Conservation (phyloP, 73 alveolate genomes). For the Paramecium primaurelia region DNA sequence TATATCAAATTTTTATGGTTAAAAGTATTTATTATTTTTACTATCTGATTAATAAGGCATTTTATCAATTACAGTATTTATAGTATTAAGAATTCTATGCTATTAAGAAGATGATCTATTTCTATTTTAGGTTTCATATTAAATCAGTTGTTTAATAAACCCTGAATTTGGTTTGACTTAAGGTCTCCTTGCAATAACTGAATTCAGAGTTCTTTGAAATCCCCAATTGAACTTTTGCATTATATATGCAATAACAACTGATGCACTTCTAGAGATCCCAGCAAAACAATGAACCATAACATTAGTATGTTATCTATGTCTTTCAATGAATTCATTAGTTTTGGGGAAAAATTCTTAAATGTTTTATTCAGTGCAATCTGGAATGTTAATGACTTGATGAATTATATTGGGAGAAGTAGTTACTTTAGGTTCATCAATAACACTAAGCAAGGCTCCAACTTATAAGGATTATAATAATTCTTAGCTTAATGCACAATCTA, state of each 20-base stretch:
- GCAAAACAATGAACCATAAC: slow-evolving; percentile 84
- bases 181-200: slow-evolving; percentile 40
- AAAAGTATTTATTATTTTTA: background rate
- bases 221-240: slow-evolving; percentile 68
- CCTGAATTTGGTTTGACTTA: slow-evolving; percentile 48
- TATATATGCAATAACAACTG: slow-evolving; percentile 87
- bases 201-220: background rate
- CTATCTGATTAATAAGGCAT: background rate
- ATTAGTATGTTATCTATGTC: slow-evolving; percentile 42
- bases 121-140: background rate
- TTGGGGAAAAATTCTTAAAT: slow-evolving; percentile 17
- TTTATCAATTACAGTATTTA: background rate
- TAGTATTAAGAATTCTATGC: background rate
- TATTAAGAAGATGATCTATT: background rate
- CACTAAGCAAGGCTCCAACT: slow-evolving; percentile 41
- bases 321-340: slow-evolving; percentile 42
- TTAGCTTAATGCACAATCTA: slow-evolving; percentile 44
- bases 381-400: slow-evolving; percentile 7
- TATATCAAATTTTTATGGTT: slow-evolving; percentile 27
- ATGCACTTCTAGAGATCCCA: slow-evolving; percentile 89
- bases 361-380: slow-evolving; percentile 25
- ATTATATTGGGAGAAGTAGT: background rate
- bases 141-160: background rate
- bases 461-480: background rate
- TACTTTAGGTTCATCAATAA: slow-evolving; percentile 38